phyloP scores from a whole-genome alignment of 1,139 yeast genomes.

The Suhomyces bokatorum region DNA sequence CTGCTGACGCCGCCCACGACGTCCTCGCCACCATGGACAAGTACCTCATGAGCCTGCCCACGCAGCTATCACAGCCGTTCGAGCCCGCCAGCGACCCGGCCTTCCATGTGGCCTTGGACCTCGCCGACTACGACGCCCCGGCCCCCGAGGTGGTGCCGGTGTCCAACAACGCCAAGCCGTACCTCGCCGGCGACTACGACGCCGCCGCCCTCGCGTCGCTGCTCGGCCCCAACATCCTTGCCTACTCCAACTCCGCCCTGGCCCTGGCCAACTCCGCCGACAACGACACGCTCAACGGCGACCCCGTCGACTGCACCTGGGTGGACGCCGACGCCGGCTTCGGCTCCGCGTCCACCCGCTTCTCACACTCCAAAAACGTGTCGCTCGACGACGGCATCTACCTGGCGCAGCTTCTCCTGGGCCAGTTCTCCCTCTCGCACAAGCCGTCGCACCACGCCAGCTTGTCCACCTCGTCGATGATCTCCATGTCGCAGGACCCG shows the following conservation, averaged over 20 bases:
- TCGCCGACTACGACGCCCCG: slow-evolving; percentile 13
- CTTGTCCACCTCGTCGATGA: slow-evolving; percentile 22
- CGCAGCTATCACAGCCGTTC: slow-evolving; percentile 39
- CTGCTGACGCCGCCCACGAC: too few species aligned
- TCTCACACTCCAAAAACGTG: slow-evolving; percentile 28
- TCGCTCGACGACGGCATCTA: slow-evolving; percentile 28
- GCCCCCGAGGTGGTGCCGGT: slow-evolving; percentile 26
- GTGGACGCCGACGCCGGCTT: slow-evolving; percentile 7
- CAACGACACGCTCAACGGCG: slow-evolving; percentile 10
- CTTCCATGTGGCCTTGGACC: slow-evolving; percentile 14
- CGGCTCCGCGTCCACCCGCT: slow-evolving; percentile 8
- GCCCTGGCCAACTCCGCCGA: slow-evolving; percentile 3
- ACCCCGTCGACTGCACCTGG: slow-evolving; percentile 5
- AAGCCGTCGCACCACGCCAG: slow-evolving; percentile 20
- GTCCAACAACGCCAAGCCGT: slow-evolving; percentile 18
- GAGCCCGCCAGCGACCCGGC: slow-evolving; percentile 21
- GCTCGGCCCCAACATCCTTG: slow-evolving; percentile 2
- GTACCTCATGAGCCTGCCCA: slow-evolving; percentile 47
- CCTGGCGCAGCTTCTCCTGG: slow-evolving; percentile 13
- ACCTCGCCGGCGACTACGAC: slow-evolving; percentile 5
- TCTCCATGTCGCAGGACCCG: slow-evolving; percentile 22
- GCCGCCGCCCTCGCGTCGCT: slow-evolving; percentile 1
- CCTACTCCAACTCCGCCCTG: slow-evolving; percentile 4
- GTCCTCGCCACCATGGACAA: slow-evolving; percentile 41
- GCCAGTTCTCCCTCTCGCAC: slow-evolving; percentile 4